These are phyloP conservation scores for Gentiana macrophylla DNA, from an alignment of 257 asterid genomes.

Conservation along the genomic window DNA sequence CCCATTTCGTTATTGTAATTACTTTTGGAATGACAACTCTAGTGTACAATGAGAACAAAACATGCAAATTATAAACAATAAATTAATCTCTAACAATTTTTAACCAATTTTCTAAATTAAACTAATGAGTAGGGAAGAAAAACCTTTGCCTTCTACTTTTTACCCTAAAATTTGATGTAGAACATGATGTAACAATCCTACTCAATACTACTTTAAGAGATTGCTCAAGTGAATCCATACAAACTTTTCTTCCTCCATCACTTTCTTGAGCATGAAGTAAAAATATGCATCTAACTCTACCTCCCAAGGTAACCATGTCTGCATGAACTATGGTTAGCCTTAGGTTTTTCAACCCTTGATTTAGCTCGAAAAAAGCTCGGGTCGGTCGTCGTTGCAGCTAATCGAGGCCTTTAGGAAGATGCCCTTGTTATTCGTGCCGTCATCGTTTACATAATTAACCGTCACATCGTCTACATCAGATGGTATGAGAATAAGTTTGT, in stretches of 20 bases:
- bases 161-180: slow-evolving; percentile 25
- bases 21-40: too few species aligned
- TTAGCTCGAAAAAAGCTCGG: slow-evolving; percentile 52
- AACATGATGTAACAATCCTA: slow-evolving; percentile 38
- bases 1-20: too few species aligned
- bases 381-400: slow-evolving; percentile 62
- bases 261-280: slow-evolving; percentile 19
- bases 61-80: too few species aligned
- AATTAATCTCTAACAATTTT: too few species aligned
- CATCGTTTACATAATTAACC: slow-evolving; percentile 18
- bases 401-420: slow-evolving; percentile 39
- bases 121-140: slow-evolving; percentile 37
- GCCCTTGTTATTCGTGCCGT: background rate
- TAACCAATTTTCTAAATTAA: background rate
- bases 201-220: slow-evolving; percentile 40
- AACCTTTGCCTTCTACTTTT: slow-evolving; percentile 86
- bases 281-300: slow-evolving; percentile 43
- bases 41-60: too few species aligned
- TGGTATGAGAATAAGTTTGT: slow-evolving; percentile 43
- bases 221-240: slow-evolving; percentile 26
- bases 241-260: background rate
- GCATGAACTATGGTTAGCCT: slow-evolving; percentile 34
- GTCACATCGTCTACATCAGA: slow-evolving; percentile 53
- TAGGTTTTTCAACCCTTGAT: slow-evolving; percentile 35
- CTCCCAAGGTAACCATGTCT: slow-evolving; percentile 57